Conservation (phyloP, 225 moss, liverwort and hornwort species). For the Polytrichum commune region DNA sequence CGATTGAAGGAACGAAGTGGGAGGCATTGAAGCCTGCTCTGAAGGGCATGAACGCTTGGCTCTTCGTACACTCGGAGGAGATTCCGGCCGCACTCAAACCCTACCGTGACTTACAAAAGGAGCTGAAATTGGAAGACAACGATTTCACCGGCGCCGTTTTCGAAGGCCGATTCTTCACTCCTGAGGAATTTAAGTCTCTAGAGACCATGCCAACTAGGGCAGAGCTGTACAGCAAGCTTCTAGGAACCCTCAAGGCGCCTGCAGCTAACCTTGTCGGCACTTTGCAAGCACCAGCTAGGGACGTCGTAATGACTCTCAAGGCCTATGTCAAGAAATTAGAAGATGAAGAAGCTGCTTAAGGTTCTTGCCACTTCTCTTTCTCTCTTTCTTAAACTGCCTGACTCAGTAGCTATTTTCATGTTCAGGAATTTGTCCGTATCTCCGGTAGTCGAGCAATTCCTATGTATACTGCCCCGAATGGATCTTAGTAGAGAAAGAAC, state of each 20-base stretch:
- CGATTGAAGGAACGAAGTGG: slow-evolving; percentile 96
- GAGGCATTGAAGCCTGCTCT: slow-evolving; percentile 83
- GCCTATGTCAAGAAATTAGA: slow-evolving; percentile 95
- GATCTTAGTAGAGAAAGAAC: too few species aligned
- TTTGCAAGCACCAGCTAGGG: slow-evolving; percentile 80
- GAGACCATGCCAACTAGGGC: slow-evolving; percentile 85
- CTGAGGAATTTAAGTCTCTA: slow-evolving; percentile 69
- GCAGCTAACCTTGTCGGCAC: slow-evolving; percentile 66
- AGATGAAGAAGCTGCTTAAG: slow-evolving; percentile 46
- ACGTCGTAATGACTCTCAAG: slow-evolving; percentile 74
- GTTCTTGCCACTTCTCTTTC: not conserved
- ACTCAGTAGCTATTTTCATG: not conserved
- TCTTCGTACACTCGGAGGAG: slow-evolving; percentile 96
- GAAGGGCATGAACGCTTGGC: slow-evolving; percentile 99
- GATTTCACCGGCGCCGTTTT: slow-evolving; percentile 95
- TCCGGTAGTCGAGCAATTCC: too few species aligned
- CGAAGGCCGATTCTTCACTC: slow-evolving; percentile 79
- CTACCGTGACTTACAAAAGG: slow-evolving; percentile 86
- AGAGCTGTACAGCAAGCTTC: slow-evolving; percentile 71
- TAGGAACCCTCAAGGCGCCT: slow-evolving; percentile 68
- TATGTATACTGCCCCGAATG: too few species aligned
- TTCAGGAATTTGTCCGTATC: not conserved
- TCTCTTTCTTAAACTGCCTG: not conserved
- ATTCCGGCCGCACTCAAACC: slow-evolving; percentile 88
- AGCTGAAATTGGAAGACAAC: slow-evolving; percentile 78